Evolutionary conservation across 2,329 filamentous ascomycete genomes (phyloP), one percentile per base, ranked within the genome.

Genomic region (Pezicula carpinea): DNA sequence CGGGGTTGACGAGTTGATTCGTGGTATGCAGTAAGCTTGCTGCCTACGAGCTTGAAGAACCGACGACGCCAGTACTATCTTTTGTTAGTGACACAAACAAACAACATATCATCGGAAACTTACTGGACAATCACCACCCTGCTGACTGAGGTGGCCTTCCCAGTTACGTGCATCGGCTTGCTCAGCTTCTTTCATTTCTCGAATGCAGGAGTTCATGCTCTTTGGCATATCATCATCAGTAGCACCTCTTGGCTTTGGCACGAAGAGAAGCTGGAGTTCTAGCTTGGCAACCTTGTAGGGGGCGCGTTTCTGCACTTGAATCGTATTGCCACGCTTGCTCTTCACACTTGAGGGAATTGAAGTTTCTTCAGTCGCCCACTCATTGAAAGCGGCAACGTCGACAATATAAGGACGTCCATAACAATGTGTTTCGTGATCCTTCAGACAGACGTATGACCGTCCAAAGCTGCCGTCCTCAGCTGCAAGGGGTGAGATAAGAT

Each of bases 201-300:
- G 81, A 58, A 97, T 87, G 66, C 90, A 96, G 36, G 89, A 87
- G 68, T 93, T 95, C 91, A 99, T 96, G 73, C 91, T 96, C 82
- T 97, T 97, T 46, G 93, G 93, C 89, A 99, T 96, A 57, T 97
- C 92, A 14, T 96, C 91, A 54, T 97, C 93, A 42, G 82, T 83
- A 23, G 83, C 77, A 38, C 86, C 87, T 72, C 89, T 92, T 4
- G 93, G 92, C 59, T 91, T 89, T 1, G 93, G 93, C 1, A 99
- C 90, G 61, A 96, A 99, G 13, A 99, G 75, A 7, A 99, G 78
- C 70, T 99, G 93, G 33, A 99, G 74, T 64, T 96, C 89, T 46
- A 99, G 77, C 70, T 96, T 96, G 55, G 91, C 93, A 60, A 99
- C 83, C 69, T 92, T 89, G 72, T 99, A 99, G n/a, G 93, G 93